Base-by-base conservation (phyloP, 2,329 filamentous ascomycete genomes). In the Aspergillus viridinutans region DNA sequence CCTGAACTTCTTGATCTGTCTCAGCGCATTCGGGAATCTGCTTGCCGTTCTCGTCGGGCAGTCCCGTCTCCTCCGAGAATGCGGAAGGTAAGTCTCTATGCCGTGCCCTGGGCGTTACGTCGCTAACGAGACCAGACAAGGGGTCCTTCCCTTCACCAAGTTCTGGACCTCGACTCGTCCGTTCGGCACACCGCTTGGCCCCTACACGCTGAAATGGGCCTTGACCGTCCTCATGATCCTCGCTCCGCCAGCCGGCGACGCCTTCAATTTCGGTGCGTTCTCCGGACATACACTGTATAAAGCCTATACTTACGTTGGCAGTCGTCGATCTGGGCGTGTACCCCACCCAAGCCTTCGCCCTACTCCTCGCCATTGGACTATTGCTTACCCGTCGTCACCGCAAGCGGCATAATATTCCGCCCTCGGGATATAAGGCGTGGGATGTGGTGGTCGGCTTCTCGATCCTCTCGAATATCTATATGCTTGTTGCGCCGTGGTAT, bases 401-500 rank as follows among this genome's bases (percentile, higher is more conserved):
- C 3, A 77, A 74, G 40, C 78, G 78, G 1, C 71, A 83, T 3
- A 78, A 79, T 3, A 69, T 85, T 3, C 77, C 76, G 0, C 63
- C 65, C 0, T 73, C 82, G 0, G 78, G 80, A 3, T 90, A 88
- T 69, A 76, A 73, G 6, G 81, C 84, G 0, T 90, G 85, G 85
- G 68, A 85, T 56, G 53, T 80, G 0, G 76, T 81, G 0, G 70
- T 90, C 1, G 64, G 81, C 7, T 88, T 90, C 70, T 84, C 80
- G 50, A 80, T 87, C 49, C 67, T 84, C 0, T 73, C 85, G 0
- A 82, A 88, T 52, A 55, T 85, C 0, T 90, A 85, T 57, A 74
- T 89, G 48, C 72, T 90, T 2, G 78, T 85, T 17, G 88, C 89
- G 79, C 87, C 88, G 0, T 90, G 87, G 88, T 87, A 85, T 61